Percentiles rank a stretch among this genome's conserved stretches.
These are phyloP conservation scores for Penicillium sp. DNA, from an alignment of 2,329 filamentous ascomycete genomes.

Conservation along the genomic window DNA sequence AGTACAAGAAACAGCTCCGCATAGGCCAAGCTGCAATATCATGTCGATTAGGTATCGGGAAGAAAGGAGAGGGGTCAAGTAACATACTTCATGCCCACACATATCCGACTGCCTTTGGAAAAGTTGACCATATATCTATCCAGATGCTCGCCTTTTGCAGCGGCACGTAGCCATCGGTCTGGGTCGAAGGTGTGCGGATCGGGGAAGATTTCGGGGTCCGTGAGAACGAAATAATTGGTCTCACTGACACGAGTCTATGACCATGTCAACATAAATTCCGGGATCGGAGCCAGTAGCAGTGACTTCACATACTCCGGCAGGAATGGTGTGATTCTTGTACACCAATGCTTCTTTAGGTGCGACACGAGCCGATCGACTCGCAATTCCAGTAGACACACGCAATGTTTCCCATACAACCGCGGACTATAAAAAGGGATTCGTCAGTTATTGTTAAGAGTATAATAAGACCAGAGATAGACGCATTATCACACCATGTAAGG, in stretches of 20 bases:
- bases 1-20: constrained; percentile 16
- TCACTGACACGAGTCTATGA: constrained; percentile 20
- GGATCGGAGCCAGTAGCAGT: neutral
- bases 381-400: constrained; percentile 42
- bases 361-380: constrained; percentile 28
- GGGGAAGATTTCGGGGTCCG: constrained; percentile 23
- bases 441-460: neutral
- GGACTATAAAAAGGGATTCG: constrained; percentile 4
- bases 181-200: constrained; percentile 25
- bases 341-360: constrained; percentile 25
- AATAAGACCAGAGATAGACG: neutral
- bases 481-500: neutral
- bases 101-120: constrained; percentile 24
- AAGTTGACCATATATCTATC: constrained; percentile 26
- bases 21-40: constrained; percentile 14
- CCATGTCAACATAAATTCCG: neutral
- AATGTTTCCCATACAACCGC: constrained; percentile 29
- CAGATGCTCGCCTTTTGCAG: constrained; percentile 16
- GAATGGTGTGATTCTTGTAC: constrained; percentile 33
- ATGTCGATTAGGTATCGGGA: neutral
- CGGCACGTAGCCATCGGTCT: constrained; percentile 25
- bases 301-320: constrained; percentile 23
- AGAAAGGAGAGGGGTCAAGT: neutral
- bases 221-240: constrained; percentile 20
- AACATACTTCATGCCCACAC: constrained; percentile 27